Evolutionary conservation across 306 rosid genomes (phyloP), one percentile per base, ranked within the genome.

Genomic region (Quercus cerris): DNA sequence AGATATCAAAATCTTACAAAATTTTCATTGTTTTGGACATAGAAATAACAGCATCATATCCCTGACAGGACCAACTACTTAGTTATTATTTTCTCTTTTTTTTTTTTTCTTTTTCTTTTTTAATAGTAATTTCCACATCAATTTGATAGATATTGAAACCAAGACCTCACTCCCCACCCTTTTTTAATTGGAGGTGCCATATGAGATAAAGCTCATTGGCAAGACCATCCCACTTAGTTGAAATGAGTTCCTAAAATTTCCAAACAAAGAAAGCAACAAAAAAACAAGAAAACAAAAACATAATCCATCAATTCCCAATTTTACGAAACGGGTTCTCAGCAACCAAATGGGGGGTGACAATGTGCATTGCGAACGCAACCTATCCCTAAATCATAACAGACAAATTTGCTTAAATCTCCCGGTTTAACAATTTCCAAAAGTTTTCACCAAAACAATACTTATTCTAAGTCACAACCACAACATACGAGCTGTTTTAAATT

Each of bases 1-100:
- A 81, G 68, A 74, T 70, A 84, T 90, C 84, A 92, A 85, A 82
- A 76, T 27, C 51, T 46, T 59, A 69, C 31, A 82, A 28, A 33
- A 17, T 20, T 75, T 25, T 41, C 75, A 76, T 54, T 49, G 46
- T 49, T 69, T 62, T 31, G n/a, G 76, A 80, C 51, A 57, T 52
- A 51, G 20, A 78, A 73, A 58, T 75, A 62, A 71, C 63, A 67
- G 38, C 70, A 82, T 67, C 28, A 78, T 20, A 70, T 30, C 28
- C 74, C 73, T 35, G 49, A 23, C 25, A 52, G 46, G 12, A 41
- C 46, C 12, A 41, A 41, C 46, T 8, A 38, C 11, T 8, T 7
- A 38, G 46, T 41, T 41, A 41, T 41, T 41, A 8, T 41, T 41
- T 41, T 8, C 46, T 38, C 46, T 38, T 2, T 6, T 35, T 6